Evolutionary conservation across 306 rosid genomes (phyloP), one percentile per base, ranked within the genome.

Genomic region (Luffa aegyptiaca): DNA sequence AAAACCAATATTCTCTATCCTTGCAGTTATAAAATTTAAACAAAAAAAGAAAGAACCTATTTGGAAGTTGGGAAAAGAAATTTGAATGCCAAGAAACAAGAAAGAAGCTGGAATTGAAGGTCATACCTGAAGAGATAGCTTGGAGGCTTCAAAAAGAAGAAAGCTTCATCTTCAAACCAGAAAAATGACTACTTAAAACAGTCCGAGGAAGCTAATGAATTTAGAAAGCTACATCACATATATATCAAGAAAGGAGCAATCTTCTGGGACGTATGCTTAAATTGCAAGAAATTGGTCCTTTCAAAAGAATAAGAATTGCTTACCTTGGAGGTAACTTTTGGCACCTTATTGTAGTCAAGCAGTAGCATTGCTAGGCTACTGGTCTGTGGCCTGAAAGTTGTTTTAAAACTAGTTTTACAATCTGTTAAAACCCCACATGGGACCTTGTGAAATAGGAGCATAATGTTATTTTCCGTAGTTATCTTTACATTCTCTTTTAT

Each of bases 261-360:
- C 76, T 12, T 68, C 57, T 6, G 39, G 57, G 41, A 45, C 76
- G 26, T 51, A 39, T 2, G 16, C 78, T 73, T 73, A 8, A 31
- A 49, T 5, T 73, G 78, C 61, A 73, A 73, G 78, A 21, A 33
- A 73, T 3, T 4, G 13, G 31, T 45, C 52, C 16, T 71, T 71
- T 71, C 17, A 71, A 10, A 75, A 36, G 79, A 75, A 75, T 75
- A 35, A 75, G 79, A 52, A 75, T 75, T 75, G 49, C 49, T 75
- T 75, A 52, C 44, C 78, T 73, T 73, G 61, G 59, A 48, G 16
- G 51, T 31, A 73, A 73, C 31, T 49, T 73, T 49, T 49, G 45
- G 78, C 78, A 73, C 61, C 59, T 73, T 48, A 46, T 31, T 49
- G 31, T 49, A 12, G 61, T 16, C 3, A 9, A 45, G 21, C 26